A percentile compares a stretch with the other conserved stretches of the same genome.
These are phyloP conservation scores for Tuber borchii DNA, from an alignment of 495 filamentous ascomycete genomes.

Conservation along the genomic window DNA sequence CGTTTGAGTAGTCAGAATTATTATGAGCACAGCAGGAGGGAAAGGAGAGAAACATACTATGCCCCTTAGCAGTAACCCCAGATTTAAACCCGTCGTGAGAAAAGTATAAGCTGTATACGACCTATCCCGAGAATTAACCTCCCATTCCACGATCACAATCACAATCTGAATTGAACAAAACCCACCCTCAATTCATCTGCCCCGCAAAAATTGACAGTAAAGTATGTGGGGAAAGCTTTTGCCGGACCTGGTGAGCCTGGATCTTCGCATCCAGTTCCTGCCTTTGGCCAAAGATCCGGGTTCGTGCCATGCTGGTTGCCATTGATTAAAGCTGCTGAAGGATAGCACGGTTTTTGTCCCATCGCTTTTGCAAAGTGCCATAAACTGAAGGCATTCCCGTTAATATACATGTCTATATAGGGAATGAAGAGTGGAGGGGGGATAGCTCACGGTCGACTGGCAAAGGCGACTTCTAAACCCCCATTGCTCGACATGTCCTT, in stretches of 20 bases:
- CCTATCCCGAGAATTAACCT: conserved; percentile 6
- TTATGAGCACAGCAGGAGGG: neutral
- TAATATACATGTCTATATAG: neutral
- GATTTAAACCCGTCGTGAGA: conserved; percentile 33
- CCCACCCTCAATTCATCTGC: conserved; percentile 31
- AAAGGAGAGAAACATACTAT: conserved; percentile 16
- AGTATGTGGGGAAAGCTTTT: conserved; percentile 38
- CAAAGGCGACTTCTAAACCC: conserved; percentile 36
- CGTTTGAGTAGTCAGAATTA: conserved; percentile 1
- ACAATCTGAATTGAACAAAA: neutral
- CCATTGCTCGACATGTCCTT: conserved; percentile 18
- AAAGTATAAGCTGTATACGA: conserved; percentile 31
- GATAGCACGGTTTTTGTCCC: conserved; percentile 35
- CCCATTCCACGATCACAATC: neutral
- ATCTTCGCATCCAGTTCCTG: conserved; percentile 26
- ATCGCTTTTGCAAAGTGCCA: conserved; percentile 33
- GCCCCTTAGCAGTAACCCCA: conserved; percentile 27
- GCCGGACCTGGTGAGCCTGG: conserved; percentile 4
- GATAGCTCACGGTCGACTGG: conserved; percentile 31
- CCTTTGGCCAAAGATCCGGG: conserved; percentile 18
- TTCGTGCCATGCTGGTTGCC: conserved; percentile 35
- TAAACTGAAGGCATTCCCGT: conserved; percentile 11
- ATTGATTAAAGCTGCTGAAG: conserved; percentile 21
- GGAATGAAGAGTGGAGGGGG: neutral
- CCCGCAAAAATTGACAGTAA: conserved; percentile 24